These are phyloP conservation scores for Lizonia empirigonia DNA, from an alignment of 2,329 filamentous ascomycete genomes.

Conservation along the genomic window DNA sequence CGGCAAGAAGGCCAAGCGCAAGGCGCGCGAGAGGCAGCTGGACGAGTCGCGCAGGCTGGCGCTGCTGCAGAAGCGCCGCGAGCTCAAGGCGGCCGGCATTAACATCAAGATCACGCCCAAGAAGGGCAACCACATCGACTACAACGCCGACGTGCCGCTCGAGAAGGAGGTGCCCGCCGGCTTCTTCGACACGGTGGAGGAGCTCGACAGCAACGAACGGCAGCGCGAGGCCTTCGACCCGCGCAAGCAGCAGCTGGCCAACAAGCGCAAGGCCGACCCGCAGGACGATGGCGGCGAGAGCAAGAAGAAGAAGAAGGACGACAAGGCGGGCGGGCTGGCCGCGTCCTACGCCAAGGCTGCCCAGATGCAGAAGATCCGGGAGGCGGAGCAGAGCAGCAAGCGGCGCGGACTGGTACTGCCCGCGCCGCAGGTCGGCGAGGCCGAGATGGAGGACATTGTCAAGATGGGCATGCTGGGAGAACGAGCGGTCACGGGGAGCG, in stretches of 20 bases:
- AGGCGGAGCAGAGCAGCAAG: conserved; percentile 97
- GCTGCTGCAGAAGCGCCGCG: conserved; percentile 89
- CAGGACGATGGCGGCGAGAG: conserved; percentile 78
- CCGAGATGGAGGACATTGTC: conserved; percentile 94
- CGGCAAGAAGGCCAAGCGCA: conserved; percentile 98
- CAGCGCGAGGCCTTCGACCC: conserved; percentile 88
- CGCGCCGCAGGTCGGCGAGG: conserved; percentile 87
- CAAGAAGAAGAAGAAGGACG: conserved; percentile 88
- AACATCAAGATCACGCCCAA: conserved; percentile 93
- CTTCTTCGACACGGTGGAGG: conserved; percentile 92
- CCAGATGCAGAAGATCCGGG: conserved; percentile 90
- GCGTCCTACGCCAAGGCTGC: conserved; percentile 91
- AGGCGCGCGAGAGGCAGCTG: conserved; percentile 91
- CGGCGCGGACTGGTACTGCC: conserved; percentile 82
- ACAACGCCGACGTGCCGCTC: conserved; percentile 98
- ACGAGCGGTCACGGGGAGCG: conserved; percentile 76
- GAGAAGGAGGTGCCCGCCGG: conserved; percentile 87
- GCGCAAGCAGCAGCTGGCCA: conserved; percentile 85
- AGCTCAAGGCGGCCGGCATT: conserved; percentile 96
- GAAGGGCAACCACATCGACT: conserved; percentile 98
- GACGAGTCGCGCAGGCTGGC: conserved; percentile 92
- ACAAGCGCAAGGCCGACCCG: conserved; percentile 90
- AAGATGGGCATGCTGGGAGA: conserved; percentile 98
- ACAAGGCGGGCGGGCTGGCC: conserved; percentile 72
- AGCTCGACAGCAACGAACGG: conserved; percentile 78